Evolutionary conservation across 2,329 filamentous ascomycete species (phyloP), one percentile per base, ranked within the genome.

Genomic region (Balansia obtecta): DNA sequence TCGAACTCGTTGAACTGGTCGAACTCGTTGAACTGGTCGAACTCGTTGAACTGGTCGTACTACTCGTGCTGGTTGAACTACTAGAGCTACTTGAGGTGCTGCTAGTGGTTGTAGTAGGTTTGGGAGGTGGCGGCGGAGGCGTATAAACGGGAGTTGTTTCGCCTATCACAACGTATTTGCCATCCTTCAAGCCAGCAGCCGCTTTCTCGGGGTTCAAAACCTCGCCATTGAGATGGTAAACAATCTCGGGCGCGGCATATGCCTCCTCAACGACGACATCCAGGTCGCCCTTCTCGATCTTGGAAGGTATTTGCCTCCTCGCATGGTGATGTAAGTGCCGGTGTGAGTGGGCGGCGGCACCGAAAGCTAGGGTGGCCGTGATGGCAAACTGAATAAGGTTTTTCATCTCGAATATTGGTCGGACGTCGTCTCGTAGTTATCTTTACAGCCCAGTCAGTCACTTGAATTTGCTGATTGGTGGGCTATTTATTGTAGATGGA

Each of bases 181-280:
- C 86, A 54, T 83, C 77, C 51, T 76, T 69, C 58, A 97, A 75
- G 56, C 88, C 88, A 50, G 78, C 64, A 69, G 84, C 76, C 49
- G 88, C 88, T 53, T 88, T 77, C 0, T 76, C 67, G 53, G 76
- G 68, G 49, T 73, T 71, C 57, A 95, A 75, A 34, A 70, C 55
- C 61, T 81, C 59, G 53, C 83, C 84, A 53, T 85, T 79, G 49
- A 90, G 71, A 63, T 84, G 75, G 69, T 90, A 96, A 51, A 84
- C 76, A 50, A 83, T 79, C 57, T 82, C 77, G 48, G 80, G 82
- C 33, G 82, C 75, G 41, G 75, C 79, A 40, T 76, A 71, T 47
- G 82, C 75, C 50, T 76, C 74, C 49, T 79, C 76, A 52, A 69
- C 71, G 51, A 76, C 71, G 46, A 72, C 68, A 37, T 57, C 62